Base-by-base conservation (phyloP, 345 rosid genomes). In the Pugionium cornutum region DNA sequence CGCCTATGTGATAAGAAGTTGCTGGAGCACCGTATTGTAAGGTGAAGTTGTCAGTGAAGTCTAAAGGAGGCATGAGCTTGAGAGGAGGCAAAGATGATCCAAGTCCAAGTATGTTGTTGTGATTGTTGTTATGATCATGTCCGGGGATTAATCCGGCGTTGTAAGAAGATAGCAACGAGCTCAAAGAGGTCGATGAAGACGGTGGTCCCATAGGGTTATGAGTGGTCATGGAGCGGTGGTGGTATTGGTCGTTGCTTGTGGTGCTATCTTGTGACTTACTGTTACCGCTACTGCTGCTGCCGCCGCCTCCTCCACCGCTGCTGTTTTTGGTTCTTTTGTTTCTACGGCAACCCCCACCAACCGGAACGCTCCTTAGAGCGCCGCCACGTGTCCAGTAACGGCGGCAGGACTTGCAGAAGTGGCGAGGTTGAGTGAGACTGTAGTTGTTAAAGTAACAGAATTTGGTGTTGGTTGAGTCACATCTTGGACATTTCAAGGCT, bases 301-400 rank as follows among this genome's bases (percentile, higher is more conserved):
- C 85, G 9, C 75, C 80, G 3, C 78, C 75, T 35, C 81, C 77
- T 1, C 72, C 57, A 1, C 78, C 64, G 31, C 72, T 40, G 28
- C 61, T 64, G 37, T 41, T 66, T 75, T 80, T 83, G 84, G 54
- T 83, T 67, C 84, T 84, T 83, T 86, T 89, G 82, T 83, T 86
- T 74, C 92, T 78, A 28, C 92, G 75, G 67, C 91, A 86, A 4
- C 96, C 89, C 2, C 96, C 96, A 5, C 96, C 96, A 1, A 89
- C 96, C 0, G 96, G 96, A 52, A 86, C 92, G 58, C 62, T 86
- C 53, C 96, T 75, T 39, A 89, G 77, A 55, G 92, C 89, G 1
- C 96, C 96, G 1, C 92, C 92, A 60, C 83, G 76, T 25, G 96
- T 89, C 96, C 96, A 89, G 68, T 89, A 89, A 42, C 96, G 83